These are phyloP conservation scores for Tulasnella sp. DNA, from an alignment of 768 basidiomycete genomes.

Conservation along the genomic window DNA sequence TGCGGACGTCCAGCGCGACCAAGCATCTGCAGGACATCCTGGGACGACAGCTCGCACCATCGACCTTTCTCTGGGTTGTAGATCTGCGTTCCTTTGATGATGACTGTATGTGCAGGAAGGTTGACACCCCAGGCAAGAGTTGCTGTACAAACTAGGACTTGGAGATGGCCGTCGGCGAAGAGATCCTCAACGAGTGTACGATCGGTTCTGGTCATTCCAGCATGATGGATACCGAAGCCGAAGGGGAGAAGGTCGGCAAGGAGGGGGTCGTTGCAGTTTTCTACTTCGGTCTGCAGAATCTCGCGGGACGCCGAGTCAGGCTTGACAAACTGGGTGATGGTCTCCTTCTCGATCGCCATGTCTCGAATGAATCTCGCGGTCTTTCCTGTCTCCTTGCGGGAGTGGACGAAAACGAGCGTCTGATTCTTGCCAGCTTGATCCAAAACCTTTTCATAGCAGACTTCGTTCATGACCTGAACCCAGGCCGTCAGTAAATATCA, in stretches of 20 bases:
- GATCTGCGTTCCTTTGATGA: constrained; percentile 99
- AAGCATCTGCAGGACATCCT: constrained; percentile 98
- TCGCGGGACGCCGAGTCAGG: constrained; percentile 91
- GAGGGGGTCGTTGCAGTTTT: constrained; percentile 78
- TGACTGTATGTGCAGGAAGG: constrained; percentile 94
- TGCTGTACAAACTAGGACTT: constrained; percentile 95
- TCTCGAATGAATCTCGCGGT: constrained; percentile 61
- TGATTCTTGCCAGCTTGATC: constrained; percentile 91
- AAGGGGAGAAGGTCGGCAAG: constrained; percentile 91
- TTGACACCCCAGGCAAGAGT: constrained; percentile 99
- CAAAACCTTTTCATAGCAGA: constrained; percentile 98
- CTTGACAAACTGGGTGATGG: constrained; percentile 93
- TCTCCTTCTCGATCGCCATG: constrained; percentile 94
- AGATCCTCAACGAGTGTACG: constrained; percentile 91
- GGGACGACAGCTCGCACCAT: constrained; percentile 93
- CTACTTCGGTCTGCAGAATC: constrained; percentile 82
- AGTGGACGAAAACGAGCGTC: constrained; percentile 96
- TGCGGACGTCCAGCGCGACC: constrained; percentile 97
- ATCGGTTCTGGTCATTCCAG: constrained; percentile 92
- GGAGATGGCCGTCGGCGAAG: constrained; percentile 88
- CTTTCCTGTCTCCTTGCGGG: constrained; percentile 96
- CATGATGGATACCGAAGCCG: constrained; percentile 97
- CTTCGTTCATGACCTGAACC: constrained; percentile 82
- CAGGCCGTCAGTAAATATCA: neutral
- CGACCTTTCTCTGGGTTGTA: constrained; percentile 99